Base-by-base conservation (phyloP, 2,329 filamentous ascomycete genomes). In the Neofusicoccum parvum region DNA sequence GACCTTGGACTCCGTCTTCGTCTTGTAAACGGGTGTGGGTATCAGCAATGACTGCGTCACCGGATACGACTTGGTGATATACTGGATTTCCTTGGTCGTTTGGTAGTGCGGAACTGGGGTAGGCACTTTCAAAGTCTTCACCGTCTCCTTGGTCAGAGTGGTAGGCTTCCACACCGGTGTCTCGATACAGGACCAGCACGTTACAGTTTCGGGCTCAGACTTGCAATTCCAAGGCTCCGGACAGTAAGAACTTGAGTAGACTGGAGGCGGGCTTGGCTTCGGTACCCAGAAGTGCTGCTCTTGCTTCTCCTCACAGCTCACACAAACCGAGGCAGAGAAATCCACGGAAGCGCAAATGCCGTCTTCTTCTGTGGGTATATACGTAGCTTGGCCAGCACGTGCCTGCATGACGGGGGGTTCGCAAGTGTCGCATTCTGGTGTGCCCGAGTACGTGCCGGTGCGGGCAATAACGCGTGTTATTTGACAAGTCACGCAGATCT, bases 251-350 rank as follows among this genome's bases (percentile, higher is more conserved):
- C 43, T 37, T 7, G 58, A 49, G 9, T 45, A 10, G 2, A 48
- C 56, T 6, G 45, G 32, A 39, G 48, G 23, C 17, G 17, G 34
- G 17, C 5, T 50, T 5, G 9, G 46, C 20, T 41, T 62, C 11
- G 59, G 59, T 11, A 43, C 45, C 59, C 59, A 50, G 46, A 62
- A 49, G n/a, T 50, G 59, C 1, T 36, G 41, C 23, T 34, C 54
- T 27, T 60, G 10, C 56, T 48, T 37, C 15, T 37, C 10, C n/a
- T 50, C 11, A 23, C 59, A 62, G 11, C 59, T 62, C 11, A 62
- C 17, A 34, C 59, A 62, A 20, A 27, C 37, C 1, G 46, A 10
- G 11, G 37, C 3, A 7, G 46, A 36, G 20, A 62, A 62, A 6
- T 62, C 34, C 12, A 62, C 41, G 10, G 5, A 32, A 10, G 27